Evolutionary conservation across 2,329 filamentous ascomycete genomes (phyloP), one percentile per base, ranked within the genome.

Genomic region (Herpotrichia juniperi): DNA sequence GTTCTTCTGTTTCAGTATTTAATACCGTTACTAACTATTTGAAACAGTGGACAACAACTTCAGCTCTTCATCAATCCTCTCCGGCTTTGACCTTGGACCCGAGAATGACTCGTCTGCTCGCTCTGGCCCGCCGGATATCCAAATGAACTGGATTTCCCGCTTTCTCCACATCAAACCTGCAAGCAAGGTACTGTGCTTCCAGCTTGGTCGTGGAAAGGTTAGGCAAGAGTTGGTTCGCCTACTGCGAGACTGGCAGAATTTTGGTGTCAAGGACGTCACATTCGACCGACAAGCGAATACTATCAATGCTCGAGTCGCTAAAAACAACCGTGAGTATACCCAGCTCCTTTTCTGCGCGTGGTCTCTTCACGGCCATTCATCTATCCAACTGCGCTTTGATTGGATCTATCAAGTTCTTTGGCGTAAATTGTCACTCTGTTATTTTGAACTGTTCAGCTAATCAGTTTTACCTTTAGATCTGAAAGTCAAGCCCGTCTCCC

Each of bases 141-240:
- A 74, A 45, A 65, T 61, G 66, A 96, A 89, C 62, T 97, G 93
- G 93, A 83, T 97, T 47, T 88, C 91, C 25, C 89, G 91, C 14
- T 85, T 97, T 40, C 91, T 97, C 77, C 86, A 91, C 49, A 88
- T 97, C 68, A 96, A 94, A 71, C 93, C 93, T 1, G 90, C 88
- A 0, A 87, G 80, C 14, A 85, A 85, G 57, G 82, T 90, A 24
- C 74, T 97, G 14, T 94, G 91, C 70, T 87, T 97, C 70, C 82
- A 81, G 3, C 81, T 91, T 21, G 85, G 88, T 4, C 88, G 88
- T 62, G 81, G 82, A n/a, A 84, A 86, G 53, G 89, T 88, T 37
- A 86, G 91, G 37, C 88, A 90, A 66, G 92, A 96, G 66, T 81
- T 96, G 17, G 83, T 87, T 21, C 83, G 84, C 44, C 78, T 96